A percentile compares a stretch with the other conserved stretches of the same genome.
These are phyloP conservation scores for Amanita exitialis DNA, from an alignment of 768 basidiomycete genomes.

Conservation along the genomic window DNA sequence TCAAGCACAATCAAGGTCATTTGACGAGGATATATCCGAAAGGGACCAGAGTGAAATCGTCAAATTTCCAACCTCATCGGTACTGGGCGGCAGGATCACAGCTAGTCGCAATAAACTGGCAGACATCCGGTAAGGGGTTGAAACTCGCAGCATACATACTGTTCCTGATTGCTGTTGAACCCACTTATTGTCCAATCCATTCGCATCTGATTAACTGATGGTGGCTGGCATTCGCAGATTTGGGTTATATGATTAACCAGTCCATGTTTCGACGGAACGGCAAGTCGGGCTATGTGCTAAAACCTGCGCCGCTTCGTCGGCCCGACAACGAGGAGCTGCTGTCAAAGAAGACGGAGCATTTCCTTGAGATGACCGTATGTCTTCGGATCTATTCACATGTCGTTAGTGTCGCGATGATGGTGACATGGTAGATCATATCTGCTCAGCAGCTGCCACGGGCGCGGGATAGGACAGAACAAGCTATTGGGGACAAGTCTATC, in stretches of 20 bases:
- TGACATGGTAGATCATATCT: constrained; percentile 44
- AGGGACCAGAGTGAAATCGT: constrained; percentile 71
- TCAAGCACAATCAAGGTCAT: constrained; percentile 87
- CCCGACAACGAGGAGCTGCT: constrained; percentile 48
- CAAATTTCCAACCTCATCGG: constrained; percentile 85
- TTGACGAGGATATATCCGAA: constrained; percentile 86
- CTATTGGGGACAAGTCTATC: constrained; percentile 45
- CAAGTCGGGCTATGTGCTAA: constrained; percentile 85
- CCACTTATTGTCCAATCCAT: constrained; percentile 6
- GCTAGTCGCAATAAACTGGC: constrained; percentile 94
- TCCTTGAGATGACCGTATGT: constrained; percentile 46
- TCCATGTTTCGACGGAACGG: constrained; percentile 95
- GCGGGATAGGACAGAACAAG: constrained; percentile 50
- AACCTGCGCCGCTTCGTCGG: constrained; percentile 67
- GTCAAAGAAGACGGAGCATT: constrained; percentile 45
- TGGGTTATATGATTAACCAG: constrained; percentile 88
- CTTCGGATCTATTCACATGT: not conserved
- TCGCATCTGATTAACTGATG: not conserved
- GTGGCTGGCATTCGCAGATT: constrained; percentile 35
- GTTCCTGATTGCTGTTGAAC: not conserved
- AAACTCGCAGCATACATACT: not conserved
- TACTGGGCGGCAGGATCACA: constrained; percentile 91
- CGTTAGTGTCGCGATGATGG: not conserved
- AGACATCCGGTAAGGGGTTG: constrained; percentile 67
- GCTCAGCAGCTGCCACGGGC: constrained; percentile 83